Base-by-base conservation (phyloP, 768 basidiomycete genomes). In the Strobilomyces echinocephalus region DNA sequence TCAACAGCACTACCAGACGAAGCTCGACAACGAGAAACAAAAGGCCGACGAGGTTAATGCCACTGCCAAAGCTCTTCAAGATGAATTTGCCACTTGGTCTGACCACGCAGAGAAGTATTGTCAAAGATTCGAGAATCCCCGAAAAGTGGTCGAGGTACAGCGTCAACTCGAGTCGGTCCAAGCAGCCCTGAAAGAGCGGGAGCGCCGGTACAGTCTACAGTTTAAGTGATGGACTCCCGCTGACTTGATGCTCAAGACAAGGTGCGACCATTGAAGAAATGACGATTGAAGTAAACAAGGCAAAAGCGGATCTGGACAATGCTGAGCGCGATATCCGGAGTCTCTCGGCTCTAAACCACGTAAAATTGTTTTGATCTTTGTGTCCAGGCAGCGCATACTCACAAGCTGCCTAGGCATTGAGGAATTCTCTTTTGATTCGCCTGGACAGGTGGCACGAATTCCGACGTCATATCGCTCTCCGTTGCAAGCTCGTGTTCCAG, bases 391-490 rank as follows among this genome's bases (percentile, higher is more conserved):
- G 38, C 40, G 16, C 5, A 30, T 34, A 26, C 61, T 67, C 31
- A 60, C 41, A 18, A 39, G 50, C 36, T 26, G 8, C 61, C 2
- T 52, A 95, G 91, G 78, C 80, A 24, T 76, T 95, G 45, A 81
- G 77, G 59, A 66, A 76, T 6, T 87, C 92, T 0, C 76, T 94
- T 36, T 69, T 79, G 20, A 64, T 74, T 14, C 90, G 95, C 20
- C 69, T 87, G 50, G 68, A 73, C 16, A 82, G 81, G 61, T 97
- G 95, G 95, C 81, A 88, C 51, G 84, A 89, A 52, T 95, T 95
- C 76, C 82, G 95, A 48, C 79, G 83, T 10, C 87, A 91, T 62
- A 94, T 94, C 58, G 88, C 92, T n/a, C 74, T 92, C 28, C 83
- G 91, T 15, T 88, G 89, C 82, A 85, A 90, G 63, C 74, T 85